Evolutionary conservation across 1,284 basidiomycete genomes (phyloP).

Genomic region (Mycena sp.): DNA sequence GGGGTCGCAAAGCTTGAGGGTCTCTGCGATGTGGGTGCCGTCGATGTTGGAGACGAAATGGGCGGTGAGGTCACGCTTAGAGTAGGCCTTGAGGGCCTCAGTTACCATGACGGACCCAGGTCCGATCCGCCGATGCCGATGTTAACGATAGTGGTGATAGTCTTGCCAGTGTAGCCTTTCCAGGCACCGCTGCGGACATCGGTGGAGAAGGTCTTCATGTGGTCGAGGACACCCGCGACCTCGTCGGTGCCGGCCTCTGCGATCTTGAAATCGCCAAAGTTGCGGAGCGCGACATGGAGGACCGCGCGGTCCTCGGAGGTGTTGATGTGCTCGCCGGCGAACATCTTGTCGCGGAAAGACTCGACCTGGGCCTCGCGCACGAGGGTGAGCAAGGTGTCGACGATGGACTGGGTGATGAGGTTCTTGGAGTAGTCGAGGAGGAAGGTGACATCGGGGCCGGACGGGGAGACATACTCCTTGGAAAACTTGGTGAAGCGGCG

Average conservation of each 20-base stretch:
- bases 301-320: slow-evolving; percentile 97
- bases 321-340: slow-evolving; percentile 96
- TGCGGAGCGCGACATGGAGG: slow-evolving; percentile 93
- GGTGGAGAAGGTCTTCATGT: slow-evolving; percentile 93
- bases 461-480: slow-evolving; percentile 75
- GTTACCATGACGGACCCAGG: slow-evolving; percentile 99
- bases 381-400: slow-evolving; percentile 80
- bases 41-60: slow-evolving; percentile 99
- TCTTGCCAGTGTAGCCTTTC: slow-evolving; percentile 98
- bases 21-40: slow-evolving; percentile 96
- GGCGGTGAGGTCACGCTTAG: slow-evolving; percentile 87
- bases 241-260: slow-evolving; percentile 85
- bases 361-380: slow-evolving; percentile 91
- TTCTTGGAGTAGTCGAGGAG: slow-evolving; percentile 98
- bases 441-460: slow-evolving; percentile 79
- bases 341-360: slow-evolving; percentile 92
- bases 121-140: slow-evolving; percentile 99
- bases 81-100: slow-evolving; percentile 95
- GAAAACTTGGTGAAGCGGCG: slow-evolving; percentile 89
- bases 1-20: slow-evolving; percentile 83
- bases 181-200: slow-evolving; percentile 87
- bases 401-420: slow-evolving; percentile 89
- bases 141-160: slow-evolving; percentile 95
- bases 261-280: slow-evolving; percentile 83
- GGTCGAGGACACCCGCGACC: slow-evolving; percentile 85